phyloP scores from a whole-genome alignment of 1,139 yeast genomes.

The Yamadazyma buinensis region DNA sequence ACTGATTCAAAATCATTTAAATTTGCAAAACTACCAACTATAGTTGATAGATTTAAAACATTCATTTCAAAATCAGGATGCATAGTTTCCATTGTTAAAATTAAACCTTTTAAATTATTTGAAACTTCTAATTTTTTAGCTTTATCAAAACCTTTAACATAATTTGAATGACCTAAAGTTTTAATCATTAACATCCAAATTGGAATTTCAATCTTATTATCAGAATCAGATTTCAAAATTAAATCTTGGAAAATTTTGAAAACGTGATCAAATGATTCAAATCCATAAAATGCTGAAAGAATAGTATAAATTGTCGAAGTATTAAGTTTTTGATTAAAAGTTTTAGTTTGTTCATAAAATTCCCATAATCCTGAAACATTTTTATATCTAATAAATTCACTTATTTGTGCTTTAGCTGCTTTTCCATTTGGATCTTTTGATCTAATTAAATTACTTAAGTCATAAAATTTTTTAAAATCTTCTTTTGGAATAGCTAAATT shows the following conservation, averaged over 20 bases:
- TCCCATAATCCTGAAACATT: too few relatives aligned
- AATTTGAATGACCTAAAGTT: slow-evolving; percentile 35
- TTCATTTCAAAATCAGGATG: slow-evolving; percentile 22
- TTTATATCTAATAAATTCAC: slow-evolving; percentile 3
- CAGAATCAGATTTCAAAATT: slow-evolving; percentile 3
- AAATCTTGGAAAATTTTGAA: slow-evolving; percentile 33
- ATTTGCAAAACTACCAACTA: slow-evolving; percentile 36
- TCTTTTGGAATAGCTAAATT: slow-evolving; percentile 5
- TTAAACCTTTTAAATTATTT: slow-evolving; percentile 24
- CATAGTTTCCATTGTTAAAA: slow-evolving; percentile 23
- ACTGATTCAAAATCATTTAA: slow-evolving; percentile 32
- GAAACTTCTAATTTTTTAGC: slow-evolving; percentile 16
- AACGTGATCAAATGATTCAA: slow-evolving; percentile 27
- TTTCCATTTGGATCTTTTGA: too few relatives aligned
- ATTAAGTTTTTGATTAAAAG: slow-evolving; percentile 22
- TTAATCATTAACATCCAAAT: slow-evolving; percentile 38
- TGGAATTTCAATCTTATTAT: slow-evolving; percentile 8
- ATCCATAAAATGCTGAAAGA: slow-evolving; percentile 29
- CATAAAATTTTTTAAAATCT: too few relatives aligned
- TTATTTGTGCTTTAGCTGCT: slow-evolving; percentile 6
- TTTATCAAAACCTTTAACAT: slow-evolving; percentile 11
- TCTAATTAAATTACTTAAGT: too few relatives aligned
- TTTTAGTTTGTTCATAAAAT: slow-evolving; percentile 24
- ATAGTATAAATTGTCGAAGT: slow-evolving; percentile 31
- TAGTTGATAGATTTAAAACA: slow-evolving; percentile 27